Evolutionary conservation across 164 flowering plant genomes (phyloP).

Genomic region (Annona cherimola): DNA sequence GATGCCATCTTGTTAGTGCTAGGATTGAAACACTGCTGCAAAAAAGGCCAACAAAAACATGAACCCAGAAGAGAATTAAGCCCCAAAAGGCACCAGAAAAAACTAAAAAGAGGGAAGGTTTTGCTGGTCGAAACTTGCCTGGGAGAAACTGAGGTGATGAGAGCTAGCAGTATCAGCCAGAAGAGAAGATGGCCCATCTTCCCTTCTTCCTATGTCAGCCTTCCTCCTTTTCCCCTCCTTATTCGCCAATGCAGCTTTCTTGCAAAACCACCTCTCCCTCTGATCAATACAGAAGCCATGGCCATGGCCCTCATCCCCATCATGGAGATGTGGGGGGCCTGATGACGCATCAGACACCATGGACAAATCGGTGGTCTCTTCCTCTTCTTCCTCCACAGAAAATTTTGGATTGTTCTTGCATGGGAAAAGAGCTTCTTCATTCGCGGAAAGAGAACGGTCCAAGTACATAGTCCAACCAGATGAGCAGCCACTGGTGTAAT

Average conservation of each 20-base stretch:
- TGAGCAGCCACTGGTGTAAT: constrained; percentile 65
- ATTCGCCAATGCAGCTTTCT: constrained; percentile 19
- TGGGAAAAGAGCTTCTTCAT: constrained; percentile 7
- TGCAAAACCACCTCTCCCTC: constrained; percentile 21
- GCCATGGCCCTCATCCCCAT: constrained; percentile 30
- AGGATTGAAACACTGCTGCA: constrained; percentile 33
- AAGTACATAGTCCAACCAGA: constrained; percentile 91
- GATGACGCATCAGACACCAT: constrained; percentile 99
- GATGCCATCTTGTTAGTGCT: constrained; percentile 28
- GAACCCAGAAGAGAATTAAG: constrained; percentile 3
- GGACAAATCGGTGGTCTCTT: constrained; percentile 62
- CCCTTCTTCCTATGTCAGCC: constrained; percentile 13
- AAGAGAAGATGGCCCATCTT: constrained; percentile 29
- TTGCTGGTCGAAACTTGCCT: constrained; percentile 32
- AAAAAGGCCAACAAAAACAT: constrained; percentile 1
- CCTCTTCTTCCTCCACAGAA: constrained; percentile 11
- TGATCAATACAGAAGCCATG: constrained; percentile 15
- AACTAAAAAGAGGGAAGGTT: neutral
- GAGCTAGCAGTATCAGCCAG: constrained; percentile 91
- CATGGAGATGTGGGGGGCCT: constrained; percentile 61
- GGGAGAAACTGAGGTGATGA: constrained; percentile 37
- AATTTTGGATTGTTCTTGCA: neutral
- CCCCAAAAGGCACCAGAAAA: neutral
- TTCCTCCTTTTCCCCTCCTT: constrained; percentile 34
- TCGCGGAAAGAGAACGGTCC: constrained; percentile 36